Evolutionary conservation across 306 rosid genomes (phyloP).

Genomic region (Citrullus mucosospermus): DNA sequence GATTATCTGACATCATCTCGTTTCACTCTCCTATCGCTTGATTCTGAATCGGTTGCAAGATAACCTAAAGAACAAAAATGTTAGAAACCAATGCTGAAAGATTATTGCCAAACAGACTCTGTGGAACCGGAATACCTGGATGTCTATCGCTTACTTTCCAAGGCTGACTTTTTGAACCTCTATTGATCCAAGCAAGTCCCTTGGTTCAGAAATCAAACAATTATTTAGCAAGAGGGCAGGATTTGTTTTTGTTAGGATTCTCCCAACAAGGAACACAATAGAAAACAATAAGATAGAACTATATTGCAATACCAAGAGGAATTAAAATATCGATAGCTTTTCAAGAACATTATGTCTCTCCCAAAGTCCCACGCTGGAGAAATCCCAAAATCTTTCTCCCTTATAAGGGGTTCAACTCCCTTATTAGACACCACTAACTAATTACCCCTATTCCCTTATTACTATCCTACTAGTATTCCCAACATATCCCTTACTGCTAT

Average conservation of each 20-base stretch:
- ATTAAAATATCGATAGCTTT: no score
- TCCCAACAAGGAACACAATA: no score
- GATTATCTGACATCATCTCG: conserved; percentile 17
- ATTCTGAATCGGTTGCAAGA: conserved; percentile 68
- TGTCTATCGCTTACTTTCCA: conserved; percentile 46
- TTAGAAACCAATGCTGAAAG: not conserved
- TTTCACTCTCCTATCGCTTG: conserved; percentile 32
- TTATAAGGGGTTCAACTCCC: no score
- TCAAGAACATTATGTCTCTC: no score
- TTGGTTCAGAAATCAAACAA: conserved; percentile 5
- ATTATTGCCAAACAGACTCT: not conserved
- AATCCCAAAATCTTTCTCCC: no score
- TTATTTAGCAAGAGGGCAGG: not conserved
- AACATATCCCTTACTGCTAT: no score
- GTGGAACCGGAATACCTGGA: conserved; percentile 35
- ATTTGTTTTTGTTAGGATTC: not conserved
- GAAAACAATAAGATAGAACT: no score
- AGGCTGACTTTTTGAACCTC: conserved; percentile 39
- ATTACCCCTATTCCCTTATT: no score
- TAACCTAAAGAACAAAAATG: conserved; percentile 34
- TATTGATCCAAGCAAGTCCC: conserved; percentile 65
- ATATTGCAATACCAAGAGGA: no score
- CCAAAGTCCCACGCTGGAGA: no score
- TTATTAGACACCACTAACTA: no score
- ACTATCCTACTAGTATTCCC: no score